A percentile compares a stretch with the other conserved stretches of the same genome.
These are phyloP conservation scores for Elsinoe fawcettii DNA, from an alignment of 2,329 filamentous ascomycete genomes.

Conservation along the genomic window DNA sequence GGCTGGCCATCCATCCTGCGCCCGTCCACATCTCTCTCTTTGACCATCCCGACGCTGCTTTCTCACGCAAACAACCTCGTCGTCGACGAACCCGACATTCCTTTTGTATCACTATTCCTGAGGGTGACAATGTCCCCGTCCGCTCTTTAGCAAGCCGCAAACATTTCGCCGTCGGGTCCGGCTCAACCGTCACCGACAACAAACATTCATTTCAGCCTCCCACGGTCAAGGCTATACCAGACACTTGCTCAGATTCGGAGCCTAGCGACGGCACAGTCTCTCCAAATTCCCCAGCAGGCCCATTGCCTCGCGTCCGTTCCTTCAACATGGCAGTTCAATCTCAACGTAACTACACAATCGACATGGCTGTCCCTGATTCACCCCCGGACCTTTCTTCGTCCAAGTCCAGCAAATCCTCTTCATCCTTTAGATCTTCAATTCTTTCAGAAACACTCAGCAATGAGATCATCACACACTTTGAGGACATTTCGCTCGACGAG, in stretches of 20 bases:
- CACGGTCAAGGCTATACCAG: conserved; percentile 11
- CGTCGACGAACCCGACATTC: conserved; percentile 8
- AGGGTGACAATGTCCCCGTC: conserved; percentile 13
- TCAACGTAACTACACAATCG: conserved; percentile 1
- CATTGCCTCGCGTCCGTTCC: conserved; percentile 19
- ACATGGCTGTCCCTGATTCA: conserved; percentile 50
- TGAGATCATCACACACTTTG: conserved; percentile 75
- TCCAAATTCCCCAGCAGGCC: conserved; percentile 14
- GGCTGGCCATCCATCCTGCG: conserved; percentile 7
- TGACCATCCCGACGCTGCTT: conserved; percentile 7
- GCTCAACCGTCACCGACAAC: conserved; percentile 13
- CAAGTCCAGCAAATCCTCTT: conserved; percentile 73
- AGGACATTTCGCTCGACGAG: conserved; percentile 83
- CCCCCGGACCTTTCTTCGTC: conserved; percentile 73
- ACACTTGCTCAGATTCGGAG: conserved; percentile 6
- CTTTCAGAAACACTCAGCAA: conserved; percentile 54
- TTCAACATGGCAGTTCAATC: conserved; percentile 18
- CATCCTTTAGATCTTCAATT: conserved; percentile 71
- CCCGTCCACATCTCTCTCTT: conserved; percentile 6
- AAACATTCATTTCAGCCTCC: conserved; percentile 14
- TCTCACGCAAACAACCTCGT: conserved; percentile 9
- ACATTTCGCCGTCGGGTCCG: conserved; percentile 1
- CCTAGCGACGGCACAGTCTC: conserved; percentile 6
- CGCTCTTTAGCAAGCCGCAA: conserved; percentile 11
- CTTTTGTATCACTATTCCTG: conserved; percentile 12